A percentile compares a stretch with the other conserved stretches of the same genome.
phyloP scores from a whole-genome alignment of 2,329 filamentous ascomycete species.

The Fusarium sp. region DNA sequence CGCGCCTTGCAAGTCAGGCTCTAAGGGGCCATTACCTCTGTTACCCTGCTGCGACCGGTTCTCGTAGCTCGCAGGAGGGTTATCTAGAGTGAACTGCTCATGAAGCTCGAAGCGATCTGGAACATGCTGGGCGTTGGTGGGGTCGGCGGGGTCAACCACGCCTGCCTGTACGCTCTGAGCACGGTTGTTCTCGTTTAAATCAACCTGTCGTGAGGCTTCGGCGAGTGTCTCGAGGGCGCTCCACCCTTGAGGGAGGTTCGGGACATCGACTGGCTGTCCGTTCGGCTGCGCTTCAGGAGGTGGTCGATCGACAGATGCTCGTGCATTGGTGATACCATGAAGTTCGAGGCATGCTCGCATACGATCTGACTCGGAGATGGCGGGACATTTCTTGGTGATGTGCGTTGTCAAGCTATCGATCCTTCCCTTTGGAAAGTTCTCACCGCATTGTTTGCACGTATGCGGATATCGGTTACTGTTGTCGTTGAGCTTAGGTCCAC shows the following conservation, averaged over 20 bases:
- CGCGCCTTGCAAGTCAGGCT: background rate
- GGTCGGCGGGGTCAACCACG: slow-evolving; percentile 40
- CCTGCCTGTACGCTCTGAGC: slow-evolving; percentile 50
- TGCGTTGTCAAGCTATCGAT: slow-evolving; percentile 84
- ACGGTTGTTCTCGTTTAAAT: slow-evolving; percentile 68
- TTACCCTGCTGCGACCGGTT: slow-evolving; percentile 37
- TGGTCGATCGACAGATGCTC: slow-evolving; percentile 44
- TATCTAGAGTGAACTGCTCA: slow-evolving; percentile 66
- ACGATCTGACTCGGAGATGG: slow-evolving; percentile 76
- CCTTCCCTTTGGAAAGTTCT: slow-evolving; percentile 89
- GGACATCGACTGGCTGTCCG: slow-evolving; percentile 41
- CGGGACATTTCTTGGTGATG: slow-evolving; percentile 85
- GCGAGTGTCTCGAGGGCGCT: slow-evolving; percentile 86
- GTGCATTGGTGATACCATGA: slow-evolving; percentile 70
- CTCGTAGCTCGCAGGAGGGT: slow-evolving; percentile 61
- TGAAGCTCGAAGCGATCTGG: slow-evolving; percentile 61
- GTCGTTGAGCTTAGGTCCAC: slow-evolving; percentile 85
- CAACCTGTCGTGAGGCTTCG: slow-evolving; percentile 84
- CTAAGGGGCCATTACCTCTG: slow-evolving; percentile 34
- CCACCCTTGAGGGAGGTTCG: slow-evolving; percentile 66
- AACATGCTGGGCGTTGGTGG: slow-evolving; percentile 36
- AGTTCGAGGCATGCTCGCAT: slow-evolving; percentile 78
- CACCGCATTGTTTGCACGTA: slow-evolving; percentile 86
- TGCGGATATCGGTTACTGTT: slow-evolving; percentile 92
- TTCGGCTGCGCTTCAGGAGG: slow-evolving; percentile 40